These are phyloP conservation scores for Margaritispora aquatica DNA, from an alignment of 495 filamentous ascomycete genomes.

Conservation along the genomic window DNA sequence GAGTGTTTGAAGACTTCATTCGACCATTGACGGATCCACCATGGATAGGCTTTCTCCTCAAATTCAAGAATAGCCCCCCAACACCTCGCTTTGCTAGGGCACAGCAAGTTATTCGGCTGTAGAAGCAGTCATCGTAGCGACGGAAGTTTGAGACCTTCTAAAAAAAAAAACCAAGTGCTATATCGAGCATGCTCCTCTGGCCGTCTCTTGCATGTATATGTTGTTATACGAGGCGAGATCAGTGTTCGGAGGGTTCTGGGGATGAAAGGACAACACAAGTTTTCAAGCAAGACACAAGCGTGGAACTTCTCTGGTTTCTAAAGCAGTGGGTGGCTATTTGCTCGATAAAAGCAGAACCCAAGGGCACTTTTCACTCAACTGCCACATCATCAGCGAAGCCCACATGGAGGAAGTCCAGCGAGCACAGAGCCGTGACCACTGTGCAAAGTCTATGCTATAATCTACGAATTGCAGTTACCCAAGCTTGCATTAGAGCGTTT, in stretches of 20 bases:
- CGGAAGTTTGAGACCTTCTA: no score
- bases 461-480: not conserved
- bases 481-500: not conserved
- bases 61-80: not conserved
- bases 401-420: not conserved
- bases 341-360: not conserved
- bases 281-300: not conserved
- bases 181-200: no score
- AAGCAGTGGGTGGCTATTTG: not conserved
- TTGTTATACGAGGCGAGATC: no score
- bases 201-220: no score
- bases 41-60: not conserved
- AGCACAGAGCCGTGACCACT: not conserved
- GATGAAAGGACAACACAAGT: not conserved
- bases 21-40: not conserved
- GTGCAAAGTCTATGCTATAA: not conserved
- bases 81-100: not conserved
- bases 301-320: not conserved
- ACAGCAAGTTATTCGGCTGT: not conserved
- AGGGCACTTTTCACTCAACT: not conserved
- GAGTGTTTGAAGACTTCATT: not conserved
- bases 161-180: no score
- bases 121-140: not conserved
- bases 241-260: no score
- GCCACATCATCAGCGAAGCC: not conserved